Evolutionary conservation across 179 eudicot genomes (phyloP), one percentile per base, ranked within the genome.

Genomic region (Drosera spatulata): DNA sequence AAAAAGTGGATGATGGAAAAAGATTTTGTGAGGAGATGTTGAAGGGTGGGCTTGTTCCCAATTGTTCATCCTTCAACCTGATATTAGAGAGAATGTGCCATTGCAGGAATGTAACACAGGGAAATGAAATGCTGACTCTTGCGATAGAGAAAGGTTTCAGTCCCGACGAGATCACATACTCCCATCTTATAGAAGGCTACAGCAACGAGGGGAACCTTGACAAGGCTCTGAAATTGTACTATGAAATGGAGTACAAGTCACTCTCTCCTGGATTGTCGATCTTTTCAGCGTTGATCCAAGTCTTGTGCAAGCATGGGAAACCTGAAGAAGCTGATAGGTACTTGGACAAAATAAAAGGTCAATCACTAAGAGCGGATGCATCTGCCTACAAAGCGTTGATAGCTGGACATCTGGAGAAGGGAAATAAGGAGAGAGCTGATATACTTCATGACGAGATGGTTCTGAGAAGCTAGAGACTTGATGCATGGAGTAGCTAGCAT

Each of bases 181-280:
- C 70, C 63, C 70, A 50, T 75, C 77, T 91, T 41, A 74, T 85
- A 63, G 77, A 74, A 15, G 96, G 98, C 22, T 85, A 82, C 76
- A 73, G 67, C 53, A 70, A 64, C 70, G 80, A 77, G 63, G 82
- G 75, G 56, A 77, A 82, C 12, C 44, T 73, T 57, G 77, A 81
- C 52, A 85, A 85, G 61, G 78, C 75, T 71, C 71, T 79, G 37
- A 85, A 85, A 75, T 59, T 91, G 53, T 84, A 80, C 42, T 67
- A 83, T 65, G 98, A 91, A 78, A 84, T 84, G 87, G 87, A 80
- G 59, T 84, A 70, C 59, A 77, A 73, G 64, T 74, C 73, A 39
- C 37, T 85, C 37, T 61, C 79, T 47, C 84, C 88, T 39, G 71
- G 73, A 65, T 54, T 65, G 50, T 66, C 47, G 33, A 68, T 81